phyloP scores from a whole-genome alignment of 441 rosid species.

The Omphalea diandra region DNA sequence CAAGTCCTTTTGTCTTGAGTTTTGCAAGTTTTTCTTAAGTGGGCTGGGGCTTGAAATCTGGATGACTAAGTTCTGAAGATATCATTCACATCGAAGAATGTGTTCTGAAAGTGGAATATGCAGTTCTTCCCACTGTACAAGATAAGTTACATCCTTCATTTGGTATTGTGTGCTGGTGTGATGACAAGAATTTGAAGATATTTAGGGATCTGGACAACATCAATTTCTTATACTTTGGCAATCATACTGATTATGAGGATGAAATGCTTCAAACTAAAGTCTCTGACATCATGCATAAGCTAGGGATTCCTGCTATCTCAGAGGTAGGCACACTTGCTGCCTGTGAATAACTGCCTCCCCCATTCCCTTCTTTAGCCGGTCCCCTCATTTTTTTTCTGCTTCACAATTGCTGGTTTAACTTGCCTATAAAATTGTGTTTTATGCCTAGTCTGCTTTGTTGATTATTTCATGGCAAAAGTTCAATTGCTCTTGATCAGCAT shows the following conservation, averaged over 20 bases:
- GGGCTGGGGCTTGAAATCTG: constrained; percentile 75
- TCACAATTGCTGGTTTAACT: not conserved
- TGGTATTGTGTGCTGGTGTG: constrained; percentile 90
- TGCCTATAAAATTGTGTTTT: not conserved
- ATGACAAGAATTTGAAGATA: constrained; percentile 59
- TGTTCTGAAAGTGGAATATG: constrained; percentile 54
- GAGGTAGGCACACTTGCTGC: constrained; percentile 44
- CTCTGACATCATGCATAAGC: constrained; percentile 51
- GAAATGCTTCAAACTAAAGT: constrained; percentile 56
- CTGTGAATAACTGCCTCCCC: not conserved
- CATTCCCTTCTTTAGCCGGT: not conserved
- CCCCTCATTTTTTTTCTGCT: no score
- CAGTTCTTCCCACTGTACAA: constrained; percentile 72
- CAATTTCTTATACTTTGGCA: constrained; percentile 68
- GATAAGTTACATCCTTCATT: constrained; percentile 86
- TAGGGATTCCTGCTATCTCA: constrained; percentile 85
- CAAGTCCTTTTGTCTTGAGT: constrained; percentile 49
- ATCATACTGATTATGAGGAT: constrained; percentile 45
- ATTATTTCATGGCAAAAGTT: not conserved
- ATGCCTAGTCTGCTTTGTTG: not conserved
- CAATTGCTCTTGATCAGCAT: not conserved
- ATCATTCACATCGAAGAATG: constrained; percentile 52
- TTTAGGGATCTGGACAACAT: constrained; percentile 57
- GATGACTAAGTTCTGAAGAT: constrained; percentile 53
- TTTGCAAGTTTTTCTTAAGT: constrained; percentile 67